Evolutionary conservation across 371 early-diverging fungal species (phyloP).

Genomic region (Circinella minor): DNA sequence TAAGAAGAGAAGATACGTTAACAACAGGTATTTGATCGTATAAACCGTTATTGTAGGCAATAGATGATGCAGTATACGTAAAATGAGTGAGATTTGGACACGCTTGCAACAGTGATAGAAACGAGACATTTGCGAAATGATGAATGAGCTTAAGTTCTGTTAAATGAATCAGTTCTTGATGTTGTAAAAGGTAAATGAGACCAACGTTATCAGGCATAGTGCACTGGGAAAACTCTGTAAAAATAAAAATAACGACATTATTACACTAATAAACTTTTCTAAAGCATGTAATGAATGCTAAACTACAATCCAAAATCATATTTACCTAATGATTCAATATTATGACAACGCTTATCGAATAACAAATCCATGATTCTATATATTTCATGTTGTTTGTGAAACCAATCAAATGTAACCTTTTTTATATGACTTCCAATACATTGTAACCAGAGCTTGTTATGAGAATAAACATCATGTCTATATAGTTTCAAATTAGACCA

Average conservation of each 20-base stretch:
- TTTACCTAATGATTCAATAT: not conserved
- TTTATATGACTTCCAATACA: constrained; percentile 4
- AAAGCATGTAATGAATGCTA: not conserved
- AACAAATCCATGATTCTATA: not conserved
- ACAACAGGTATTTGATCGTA: not conserved
- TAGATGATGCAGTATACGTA: not conserved
- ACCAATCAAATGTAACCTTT: not conserved
- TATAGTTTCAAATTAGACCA: not conserved
- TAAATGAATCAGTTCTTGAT: not conserved
- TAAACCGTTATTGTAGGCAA: not conserved
- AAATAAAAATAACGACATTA: too few species aligned
- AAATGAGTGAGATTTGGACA: not conserved
- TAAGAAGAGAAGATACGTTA: not conserved
- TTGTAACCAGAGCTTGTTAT: not conserved
- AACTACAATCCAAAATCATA: not conserved
- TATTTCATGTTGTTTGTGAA: not conserved
- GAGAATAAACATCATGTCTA: not conserved
- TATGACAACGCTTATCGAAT: not conserved
- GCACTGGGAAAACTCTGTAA: not conserved
- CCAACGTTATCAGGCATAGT: not conserved
- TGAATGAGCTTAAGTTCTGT: not conserved
- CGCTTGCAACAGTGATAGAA: not conserved
- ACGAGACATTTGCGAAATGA: not conserved
- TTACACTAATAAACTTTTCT: not conserved
- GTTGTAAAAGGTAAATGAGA: not conserved